Evolutionary conservation across 2,329 filamentous ascomycete species (phyloP).

Genomic region (Alternaria sp.): DNA sequence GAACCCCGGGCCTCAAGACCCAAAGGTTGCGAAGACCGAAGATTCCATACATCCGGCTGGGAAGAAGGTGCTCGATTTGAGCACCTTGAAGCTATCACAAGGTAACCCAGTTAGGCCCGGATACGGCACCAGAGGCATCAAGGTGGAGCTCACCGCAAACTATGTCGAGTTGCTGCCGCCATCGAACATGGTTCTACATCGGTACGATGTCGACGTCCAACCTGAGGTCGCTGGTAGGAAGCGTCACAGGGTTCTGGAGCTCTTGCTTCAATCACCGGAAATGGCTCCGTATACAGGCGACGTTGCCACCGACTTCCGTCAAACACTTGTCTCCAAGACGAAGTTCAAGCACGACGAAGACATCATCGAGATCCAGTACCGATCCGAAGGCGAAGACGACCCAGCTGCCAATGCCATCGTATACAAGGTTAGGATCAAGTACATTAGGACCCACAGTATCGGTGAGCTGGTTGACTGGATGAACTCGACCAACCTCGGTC

Average conservation of each 20-base stretch:
- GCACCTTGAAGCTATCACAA: slow-evolving; percentile 18
- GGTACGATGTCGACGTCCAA: slow-evolving; percentile 21
- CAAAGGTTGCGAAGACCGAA: slow-evolving; percentile 22
- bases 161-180: slow-evolving; percentile 31
- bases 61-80: slow-evolving; percentile 24
- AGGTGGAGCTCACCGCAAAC: slow-evolving; percentile 30
- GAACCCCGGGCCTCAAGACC: slow-evolving; percentile 15
- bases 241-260: slow-evolving; percentile 22
- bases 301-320: slow-evolving; percentile 36
- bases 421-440: slow-evolving; percentile 29
- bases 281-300: slow-evolving; percentile 15
- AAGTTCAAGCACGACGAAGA: slow-evolving; percentile 27
- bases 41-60: slow-evolving; percentile 21
- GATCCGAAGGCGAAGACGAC: slow-evolving; percentile 33
- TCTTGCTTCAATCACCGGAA: slow-evolving; percentile 27
- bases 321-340: slow-evolving; percentile 32
- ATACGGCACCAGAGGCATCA: slow-evolving; percentile 26
- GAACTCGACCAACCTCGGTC: slow-evolving; percentile 50
- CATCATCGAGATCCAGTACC: slow-evolving; percentile 29
- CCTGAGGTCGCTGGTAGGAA: slow-evolving; percentile 29
- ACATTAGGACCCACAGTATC: slow-evolving; percentile 26
- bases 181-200: slow-evolving; percentile 24
- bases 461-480: slow-evolving; percentile 59
- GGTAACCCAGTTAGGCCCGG: slow-evolving; percentile 24
- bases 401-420: slow-evolving; percentile 15